Conservation (phyloP, 352 stramenopile genomes). For the Hyphochytrium catenoides region DNA sequence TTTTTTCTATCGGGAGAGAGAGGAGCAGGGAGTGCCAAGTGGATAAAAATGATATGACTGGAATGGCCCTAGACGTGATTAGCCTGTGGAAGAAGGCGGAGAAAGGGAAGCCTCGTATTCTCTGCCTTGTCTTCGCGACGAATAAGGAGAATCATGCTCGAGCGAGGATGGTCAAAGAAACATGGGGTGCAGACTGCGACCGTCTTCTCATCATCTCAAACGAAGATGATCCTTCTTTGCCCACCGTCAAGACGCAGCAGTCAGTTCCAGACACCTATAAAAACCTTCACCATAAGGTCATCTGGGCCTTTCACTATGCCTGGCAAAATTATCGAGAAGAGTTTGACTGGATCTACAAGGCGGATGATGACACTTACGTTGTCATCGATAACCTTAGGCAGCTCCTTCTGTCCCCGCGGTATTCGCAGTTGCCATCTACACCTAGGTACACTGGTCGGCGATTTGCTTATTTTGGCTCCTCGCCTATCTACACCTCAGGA, state of each 20-base stretch:
- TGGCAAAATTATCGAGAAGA: constrained; percentile 37
- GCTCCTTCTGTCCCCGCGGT: constrained; percentile 24
- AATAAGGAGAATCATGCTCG: constrained; percentile 39
- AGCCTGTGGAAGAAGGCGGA: too few species aligned
- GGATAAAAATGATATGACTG: too few species aligned
- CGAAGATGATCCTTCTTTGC: constrained; percentile 25
- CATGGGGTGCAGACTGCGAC: constrained; percentile 49
- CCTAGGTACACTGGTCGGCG: too few species aligned
- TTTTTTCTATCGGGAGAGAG: too few species aligned
- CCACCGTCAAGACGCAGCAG: too few species aligned
- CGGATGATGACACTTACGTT: constrained; percentile 59
- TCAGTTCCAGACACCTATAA: constrained; percentile 43
- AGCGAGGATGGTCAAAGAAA: constrained; percentile 25
- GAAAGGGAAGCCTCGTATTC: too few species aligned
- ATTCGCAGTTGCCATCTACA: too few species aligned
- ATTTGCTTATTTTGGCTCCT: too few species aligned
- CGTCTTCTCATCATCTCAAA: constrained; percentile 68
- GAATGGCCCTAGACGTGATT: too few species aligned
- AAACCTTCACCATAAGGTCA: constrained; percentile 56
- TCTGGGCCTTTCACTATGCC: constrained; percentile 34
- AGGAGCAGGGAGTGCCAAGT: too few species aligned
- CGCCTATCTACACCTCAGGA: constrained; percentile 52
- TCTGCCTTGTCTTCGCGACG: too few species aligned
- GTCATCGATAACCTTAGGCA: constrained; percentile 57
- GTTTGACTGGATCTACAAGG: constrained; percentile 63